Base-by-base conservation (phyloP, 2,329 filamentous ascomycete genomes). In the Atkinsonella hypoxylon region DNA sequence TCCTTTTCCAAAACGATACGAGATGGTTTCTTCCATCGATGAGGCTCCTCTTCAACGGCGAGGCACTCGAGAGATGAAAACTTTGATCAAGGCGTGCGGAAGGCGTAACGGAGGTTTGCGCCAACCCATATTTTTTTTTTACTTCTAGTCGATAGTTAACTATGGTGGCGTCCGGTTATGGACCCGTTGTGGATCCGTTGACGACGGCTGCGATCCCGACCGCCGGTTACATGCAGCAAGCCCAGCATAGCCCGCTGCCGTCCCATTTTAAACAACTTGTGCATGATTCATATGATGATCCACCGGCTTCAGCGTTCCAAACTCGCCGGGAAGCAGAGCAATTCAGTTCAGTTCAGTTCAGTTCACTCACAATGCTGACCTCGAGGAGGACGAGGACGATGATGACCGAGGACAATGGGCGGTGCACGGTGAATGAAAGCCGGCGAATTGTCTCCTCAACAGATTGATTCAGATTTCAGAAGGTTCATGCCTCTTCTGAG, bases 201-300 rank as follows among this genome's bases (percentile, higher is more conserved):
- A 42, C n/a, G 40, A n/a, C 31, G 48, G 48, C 10, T 44, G 30
- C 42, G 41, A 49, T 45, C 40, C 48, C 48, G 36, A 34, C 48
- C 48, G 41, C 48, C 34, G n/a, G 32, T 46, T 46, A 50, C 42
- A 46, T n/a, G 48, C 48, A 50, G 43, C 42, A 13, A 30, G 11
- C n/a, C n/a, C 31, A 15, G 13, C 39, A n/a, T 10, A 41, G 39
- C 39, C 39, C 13, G n/a, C n/a, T n/a, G 26, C 26, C 26, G 8
- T 26, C 26, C 26, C 26, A 26, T 26, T 26, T 26, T 26, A 26
- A 26, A 26, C 26, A 7, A 26, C 26, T 1, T 26, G 26, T 8
- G 26, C 26, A 26, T 26, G 26, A 26, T 26, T 26, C 26, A 26
- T 26, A 8, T 26, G 5, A 26, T 26, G 26, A 26, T 26, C 26